Evolutionary conservation across 495 filamentous ascomycete species (phyloP).

Genomic region (Hapsidospora chrysogenum): DNA sequence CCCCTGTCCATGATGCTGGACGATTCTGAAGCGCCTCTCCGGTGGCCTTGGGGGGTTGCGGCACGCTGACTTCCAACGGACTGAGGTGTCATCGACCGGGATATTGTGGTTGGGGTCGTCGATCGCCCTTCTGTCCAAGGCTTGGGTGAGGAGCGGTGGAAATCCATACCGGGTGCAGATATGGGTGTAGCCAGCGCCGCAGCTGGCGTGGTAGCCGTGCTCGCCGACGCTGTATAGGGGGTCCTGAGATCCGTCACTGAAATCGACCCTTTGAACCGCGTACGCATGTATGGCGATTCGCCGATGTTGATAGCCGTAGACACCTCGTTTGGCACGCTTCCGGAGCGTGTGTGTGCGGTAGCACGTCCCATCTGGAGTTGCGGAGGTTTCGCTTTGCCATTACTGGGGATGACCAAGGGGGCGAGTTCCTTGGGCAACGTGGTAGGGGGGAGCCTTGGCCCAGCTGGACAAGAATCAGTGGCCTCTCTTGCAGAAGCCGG

Average conservation of each 20-base stretch:
- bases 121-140: slow-evolving; percentile 23
- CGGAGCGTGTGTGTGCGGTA: slow-evolving; percentile 17
- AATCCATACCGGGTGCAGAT: slow-evolving; percentile 24
- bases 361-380: slow-evolving; percentile 9
- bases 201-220: slow-evolving; percentile 12
- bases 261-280: slow-evolving; percentile 26
- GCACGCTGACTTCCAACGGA: not conserved
- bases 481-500: too few relatives aligned
- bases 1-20: slow-evolving; percentile 44
- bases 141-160: slow-evolving; percentile 17
- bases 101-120: not conserved
- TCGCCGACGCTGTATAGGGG: slow-evolving; percentile 17
- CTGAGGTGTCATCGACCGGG: not conserved
- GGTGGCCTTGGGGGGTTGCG: slow-evolving; percentile 14
- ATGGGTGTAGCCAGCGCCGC: slow-evolving; percentile 28
- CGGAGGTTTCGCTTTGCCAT: slow-evolving; percentile 17
- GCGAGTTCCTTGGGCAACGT: slow-evolving; percentile 32
- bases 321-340: slow-evolving; percentile 17
- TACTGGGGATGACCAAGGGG: slow-evolving; percentile 35
- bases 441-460: slow-evolving; percentile 1
- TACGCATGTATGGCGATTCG: slow-evolving; percentile 26
- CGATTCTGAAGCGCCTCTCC: slow-evolving; percentile 36
- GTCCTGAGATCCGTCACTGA: slow-evolving; percentile 22
- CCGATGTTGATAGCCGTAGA: slow-evolving; percentile 8
- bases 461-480: too few relatives aligned